Percentiles rank a stretch among this genome's conserved stretches.
phyloP scores from a whole-genome alignment of 306 rosid species.

The Cyclanthera cordifolia region DNA sequence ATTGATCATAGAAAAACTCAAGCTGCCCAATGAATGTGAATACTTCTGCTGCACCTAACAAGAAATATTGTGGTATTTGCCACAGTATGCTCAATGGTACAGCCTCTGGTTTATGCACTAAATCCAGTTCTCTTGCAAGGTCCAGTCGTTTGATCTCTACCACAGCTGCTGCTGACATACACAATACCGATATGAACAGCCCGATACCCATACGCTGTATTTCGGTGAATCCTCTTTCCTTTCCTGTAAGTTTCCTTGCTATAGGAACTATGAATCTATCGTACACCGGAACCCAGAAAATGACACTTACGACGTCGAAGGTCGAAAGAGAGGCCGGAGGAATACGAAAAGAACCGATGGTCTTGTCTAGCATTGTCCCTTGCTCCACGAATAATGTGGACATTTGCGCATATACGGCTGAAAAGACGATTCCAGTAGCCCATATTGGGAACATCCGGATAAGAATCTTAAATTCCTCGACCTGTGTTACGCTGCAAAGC shows the following conservation, averaged over 20 bases:
- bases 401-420: slow-evolving; percentile 94
- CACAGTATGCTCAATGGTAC: slow-evolving; percentile 64
- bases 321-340: slow-evolving; percentile 88
- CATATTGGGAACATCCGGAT: slow-evolving; percentile 92
- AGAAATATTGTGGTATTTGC: slow-evolving; percentile 86
- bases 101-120: slow-evolving; percentile 43
- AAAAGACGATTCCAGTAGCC: slow-evolving; percentile 77
- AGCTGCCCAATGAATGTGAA: slow-evolving; percentile 82
- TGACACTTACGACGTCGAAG: slow-evolving; percentile 68
- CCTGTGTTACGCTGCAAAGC: slow-evolving; percentile 88
- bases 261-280: slow-evolving; percentile 70
- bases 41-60: slow-evolving; percentile 80
- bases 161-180: slow-evolving; percentile 91
- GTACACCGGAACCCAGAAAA: slow-evolving; percentile 84
- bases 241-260: slow-evolving; percentile 66
- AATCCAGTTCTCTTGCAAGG: slow-evolving; percentile 49
- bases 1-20: slow-evolving; percentile 90
- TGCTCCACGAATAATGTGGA: slow-evolving; percentile 92
- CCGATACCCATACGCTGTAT: slow-evolving; percentile 97
- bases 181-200: slow-evolving; percentile 55
- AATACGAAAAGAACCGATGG: slow-evolving; percentile 64
- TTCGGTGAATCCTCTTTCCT: slow-evolving; percentile 82
- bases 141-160: slow-evolving; percentile 62
- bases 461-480: slow-evolving; percentile 85
- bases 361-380: slow-evolving; percentile 76